A percentile compares a stretch with the other conserved stretches of the same genome.
These are phyloP conservation scores for Canariomyces notabilis DNA, from an alignment of 2,329 filamentous ascomycete species.

Conservation along the genomic window DNA sequence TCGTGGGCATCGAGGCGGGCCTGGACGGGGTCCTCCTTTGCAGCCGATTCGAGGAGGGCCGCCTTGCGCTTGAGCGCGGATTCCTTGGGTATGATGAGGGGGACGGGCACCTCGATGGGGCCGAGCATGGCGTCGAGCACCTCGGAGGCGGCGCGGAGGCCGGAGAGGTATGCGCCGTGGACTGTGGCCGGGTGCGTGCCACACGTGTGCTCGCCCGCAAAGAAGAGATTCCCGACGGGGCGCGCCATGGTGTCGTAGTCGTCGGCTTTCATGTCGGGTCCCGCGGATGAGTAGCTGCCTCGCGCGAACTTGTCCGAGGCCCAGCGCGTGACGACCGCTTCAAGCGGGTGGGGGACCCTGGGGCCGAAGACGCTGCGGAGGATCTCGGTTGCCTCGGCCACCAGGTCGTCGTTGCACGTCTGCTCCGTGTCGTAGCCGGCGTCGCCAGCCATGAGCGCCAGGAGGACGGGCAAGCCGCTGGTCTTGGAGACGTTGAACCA, in stretches of 20 bases:
- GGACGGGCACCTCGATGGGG: slow-evolving; percentile 69
- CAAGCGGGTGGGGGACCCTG: slow-evolving; percentile 69
- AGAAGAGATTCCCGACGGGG: slow-evolving; percentile 80
- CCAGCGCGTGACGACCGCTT: slow-evolving; percentile 91
- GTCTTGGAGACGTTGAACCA: slow-evolving; percentile 96
- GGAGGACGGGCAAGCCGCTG: slow-evolving; percentile 78
- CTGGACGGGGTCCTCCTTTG: slow-evolving; percentile 42
- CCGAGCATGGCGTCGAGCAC: slow-evolving; percentile 76
- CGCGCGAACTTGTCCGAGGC: slow-evolving; percentile 83
- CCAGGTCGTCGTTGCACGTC: slow-evolving; percentile 67
- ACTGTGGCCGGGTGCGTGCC: slow-evolving; percentile 95
- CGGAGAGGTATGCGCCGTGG: slow-evolving; percentile 92
- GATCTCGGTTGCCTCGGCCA: slow-evolving; percentile 74
- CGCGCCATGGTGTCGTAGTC: slow-evolving; percentile 92
- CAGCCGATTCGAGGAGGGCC: slow-evolving; percentile 7
- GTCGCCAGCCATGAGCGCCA: slow-evolving; percentile 93
- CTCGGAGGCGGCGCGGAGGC: slow-evolving; percentile 82
- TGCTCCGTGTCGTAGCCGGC: slow-evolving; percentile 84
- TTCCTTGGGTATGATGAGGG: slow-evolving; percentile 66
- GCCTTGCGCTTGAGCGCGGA: slow-evolving; percentile 53
- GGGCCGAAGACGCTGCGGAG: slow-evolving; percentile 70
- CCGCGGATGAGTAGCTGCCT: slow-evolving; percentile 93
- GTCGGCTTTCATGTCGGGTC: slow-evolving; percentile 71
- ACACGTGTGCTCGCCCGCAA: slow-evolving; percentile 94
- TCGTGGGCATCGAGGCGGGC: slow-evolving; percentile 55